Evolutionary conservation across 2,329 filamentous ascomycete species (phyloP), one percentile per base, ranked within the genome.

Genomic region (Sporothrix globosa): DNA sequence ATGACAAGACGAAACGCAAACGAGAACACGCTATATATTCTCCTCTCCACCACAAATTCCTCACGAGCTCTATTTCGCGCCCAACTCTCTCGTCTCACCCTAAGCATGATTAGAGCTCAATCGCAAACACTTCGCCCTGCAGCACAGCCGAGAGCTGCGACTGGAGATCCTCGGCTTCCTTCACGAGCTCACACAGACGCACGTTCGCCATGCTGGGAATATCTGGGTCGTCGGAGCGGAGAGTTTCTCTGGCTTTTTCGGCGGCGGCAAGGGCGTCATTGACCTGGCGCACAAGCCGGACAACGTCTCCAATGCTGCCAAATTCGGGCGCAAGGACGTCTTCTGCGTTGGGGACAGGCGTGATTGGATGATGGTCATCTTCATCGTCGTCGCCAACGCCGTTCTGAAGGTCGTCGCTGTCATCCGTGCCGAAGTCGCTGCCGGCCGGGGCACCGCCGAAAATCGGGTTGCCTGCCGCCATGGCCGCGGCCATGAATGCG

Each of bases 281-380:
- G 3, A 67, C 52, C 14, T 30, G 19, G 1, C 30, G 58, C 3
- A 70, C 44, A 11, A 74, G 68, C 21, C 61, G 63, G 21, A 73
- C 34, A 4, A 73, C 72, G 50, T 73, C 71, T n/a, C 66, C 60
- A 2, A 21, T 13, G 30, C 53, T 60, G 44, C 70, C 72, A 54
- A 70, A 73, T 13, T 65, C 52, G 27, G 54, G 69, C 48, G 46
- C 13, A 2, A 71, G 67, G 14, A 72, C 56, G 10, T 46, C 60
- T n/a, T 70, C 54, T 7, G 71, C 48, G 17, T 48, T 70, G 21
- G 70, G 66, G 4, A 48, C 2, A 13, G 46, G 48, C 34, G 69
- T n/a, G 3, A 56, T n/a, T 27, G 60, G 24, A 14, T 17, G 21
- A 27, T 60, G 69, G 11, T 44, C 10, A 13, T 34, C 34, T 7